Evolutionary conservation across 2,329 filamentous ascomycete species (phyloP).

Genomic region (Basipetospora chlamydospora): DNA sequence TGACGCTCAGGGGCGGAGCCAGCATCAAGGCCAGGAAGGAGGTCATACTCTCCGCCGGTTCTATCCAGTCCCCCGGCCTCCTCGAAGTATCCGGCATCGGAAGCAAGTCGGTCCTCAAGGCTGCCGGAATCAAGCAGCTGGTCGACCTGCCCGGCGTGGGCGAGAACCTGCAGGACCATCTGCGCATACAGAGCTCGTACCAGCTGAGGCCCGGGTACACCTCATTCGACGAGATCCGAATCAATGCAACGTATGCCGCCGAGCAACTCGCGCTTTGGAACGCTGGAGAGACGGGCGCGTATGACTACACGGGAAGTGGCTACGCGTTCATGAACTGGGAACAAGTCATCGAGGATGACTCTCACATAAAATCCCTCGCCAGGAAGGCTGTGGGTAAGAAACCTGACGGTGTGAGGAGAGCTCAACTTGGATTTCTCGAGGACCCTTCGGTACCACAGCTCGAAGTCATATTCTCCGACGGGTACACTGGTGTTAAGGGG

Average conservation of each 20-base stretch:
- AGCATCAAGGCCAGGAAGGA: constrained; percentile 24
- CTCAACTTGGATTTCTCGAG: constrained; percentile 24
- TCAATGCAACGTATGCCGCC: constrained; percentile 13
- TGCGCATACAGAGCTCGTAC: constrained; percentile 13
- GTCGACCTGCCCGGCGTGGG: constrained; percentile 28
- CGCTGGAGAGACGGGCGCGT: constrained; percentile 16
- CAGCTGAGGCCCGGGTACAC: constrained; percentile 22
- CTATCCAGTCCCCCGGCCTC: constrained; percentile 12
- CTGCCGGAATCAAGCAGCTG: constrained; percentile 22
- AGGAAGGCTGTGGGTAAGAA: constrained; percentile 20
- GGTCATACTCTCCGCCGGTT: constrained; percentile 11
- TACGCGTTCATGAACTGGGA: constrained; percentile 28
- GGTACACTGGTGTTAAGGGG: constrained; percentile 14
- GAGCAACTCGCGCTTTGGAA: constrained; percentile 3
- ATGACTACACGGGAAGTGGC: constrained; percentile 23
- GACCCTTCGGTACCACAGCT: constrained; percentile 13
- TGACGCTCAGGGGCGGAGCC: constrained; percentile 22
- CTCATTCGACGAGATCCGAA: constrained; percentile 14
- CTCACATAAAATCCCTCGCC: constrained; percentile 17
- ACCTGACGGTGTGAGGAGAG: constrained; percentile 20
- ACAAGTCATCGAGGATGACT: constrained; percentile 18
- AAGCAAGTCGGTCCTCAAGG: constrained; percentile 16
- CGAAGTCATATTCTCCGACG: constrained; percentile 16
- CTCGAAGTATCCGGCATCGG: constrained; percentile 21
- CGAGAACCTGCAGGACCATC: constrained; percentile 33